Percentiles rank a stretch among this genome's conserved stretches.
Conservation (phyloP, 2,329 filamentous ascomycete species). For the Beauveria australis region DNA sequence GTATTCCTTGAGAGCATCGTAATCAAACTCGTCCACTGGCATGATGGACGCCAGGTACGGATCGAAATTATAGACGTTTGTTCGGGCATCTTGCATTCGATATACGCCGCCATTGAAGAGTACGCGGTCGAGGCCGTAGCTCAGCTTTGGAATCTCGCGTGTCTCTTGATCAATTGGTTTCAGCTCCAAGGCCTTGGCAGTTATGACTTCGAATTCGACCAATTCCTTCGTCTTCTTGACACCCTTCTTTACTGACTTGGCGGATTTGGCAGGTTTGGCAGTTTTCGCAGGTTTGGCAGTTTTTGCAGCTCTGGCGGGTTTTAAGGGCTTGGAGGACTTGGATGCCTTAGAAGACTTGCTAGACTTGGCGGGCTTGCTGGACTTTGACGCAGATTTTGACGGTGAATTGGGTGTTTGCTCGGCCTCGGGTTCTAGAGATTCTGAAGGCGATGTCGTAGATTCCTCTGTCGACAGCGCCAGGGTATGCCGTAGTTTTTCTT, state of each 20-base stretch:
- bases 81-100: slow-evolving; percentile 78
- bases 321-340: too few relatives aligned
- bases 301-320: too few relatives aligned
- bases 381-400: neutral
- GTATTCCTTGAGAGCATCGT: slow-evolving; percentile 75
- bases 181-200: slow-evolving; percentile 19
- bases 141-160: slow-evolving; percentile 48
- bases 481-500: neutral
- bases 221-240: neutral
- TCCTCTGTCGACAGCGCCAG: neutral
- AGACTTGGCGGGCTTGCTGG: neutral
- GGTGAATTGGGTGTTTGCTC: neutral
- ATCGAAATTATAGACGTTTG: slow-evolving; percentile 91
- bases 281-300: too few relatives aligned
- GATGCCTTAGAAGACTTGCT: too few relatives aligned
- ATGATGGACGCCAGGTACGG: slow-evolving; percentile 90
- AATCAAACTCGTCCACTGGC: slow-evolving; percentile 89
- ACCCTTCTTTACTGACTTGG: neutral
- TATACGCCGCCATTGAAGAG: slow-evolving; percentile 94
- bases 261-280: neutral
- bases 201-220: slow-evolving; percentile 23
- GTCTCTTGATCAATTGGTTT: slow-evolving; percentile 25
- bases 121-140: slow-evolving; percentile 76
- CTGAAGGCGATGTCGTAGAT: neutral
- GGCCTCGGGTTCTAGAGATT: neutral